Base-by-base conservation (phyloP, 441 rosid genomes). In the Pelargonium myrrhifolium region DNA sequence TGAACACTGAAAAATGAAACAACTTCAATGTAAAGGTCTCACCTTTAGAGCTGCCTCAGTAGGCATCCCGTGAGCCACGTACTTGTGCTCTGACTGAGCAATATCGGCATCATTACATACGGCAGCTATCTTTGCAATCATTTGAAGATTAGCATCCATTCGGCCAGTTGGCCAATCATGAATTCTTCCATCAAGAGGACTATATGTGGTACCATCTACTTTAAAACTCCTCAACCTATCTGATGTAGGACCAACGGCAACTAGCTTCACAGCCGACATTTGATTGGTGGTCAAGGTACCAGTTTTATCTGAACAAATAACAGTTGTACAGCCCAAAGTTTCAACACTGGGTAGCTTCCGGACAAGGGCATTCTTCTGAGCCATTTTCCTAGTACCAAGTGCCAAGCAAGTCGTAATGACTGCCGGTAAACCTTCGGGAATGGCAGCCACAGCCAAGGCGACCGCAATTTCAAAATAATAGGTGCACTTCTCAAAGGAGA, bases 271-370 rank as follows among this genome's bases (percentile, higher is more conserved):
- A 43, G 76, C 85, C 0, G 85, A 78, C 85, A 82, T 82, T 72
- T 82, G 85, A 65, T 82, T 82, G 15, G 83, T 82, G 0, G 85
- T 82, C 79, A 82, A 72, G 20, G 85, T 82, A 43, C 85, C 85
- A 0, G 85, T 82, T 56, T 82, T 82, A 55, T 82, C 85, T 18
- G 85, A 82, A 60, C 85, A 82, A 66, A 82, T 82, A 68, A 82
- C 85, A 20, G 85, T 82, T 0, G 85, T 79, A 65, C 85, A 82
- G 3, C 85, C 85, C 68, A 82, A 66, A 1, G 85, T 82, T 72
- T 82, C 85, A 42, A 82, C 85, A 24, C 85, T 82, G 0, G 85
- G 85, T 31, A 82, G 72, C 71, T 79, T 82, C 69, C 86, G 53
- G 20, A 82, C 86, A 62, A 82, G 76, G 2, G 86, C 83, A 11